Evolutionary conservation across 2,329 filamentous ascomycete genomes (phyloP), one percentile per base, ranked within the genome.

Genomic region (Aureobasidium zeae): DNA sequence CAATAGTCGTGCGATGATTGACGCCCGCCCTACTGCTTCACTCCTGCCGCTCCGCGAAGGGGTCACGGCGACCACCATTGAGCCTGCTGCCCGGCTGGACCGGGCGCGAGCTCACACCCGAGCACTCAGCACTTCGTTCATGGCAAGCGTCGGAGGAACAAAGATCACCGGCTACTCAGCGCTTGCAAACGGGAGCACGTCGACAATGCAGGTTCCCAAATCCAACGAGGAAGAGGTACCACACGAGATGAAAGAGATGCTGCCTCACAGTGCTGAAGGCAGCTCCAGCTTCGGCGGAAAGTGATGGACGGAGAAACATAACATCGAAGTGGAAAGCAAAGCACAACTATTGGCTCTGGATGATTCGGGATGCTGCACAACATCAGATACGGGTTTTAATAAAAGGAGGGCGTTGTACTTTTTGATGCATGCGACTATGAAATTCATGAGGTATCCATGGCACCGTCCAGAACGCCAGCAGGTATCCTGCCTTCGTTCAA

Each of bases 401-500:
- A 19, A 8, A 38, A 13, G 26, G 12, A 20, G 36, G 17, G n/a
- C 19, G 13, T 11, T 16, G 26, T 26, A 17, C 13, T 31, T 31
- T 31, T 31, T 29, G 20, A 9, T 39, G 17, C 36, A 22, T 39
- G 26, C 15, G 7, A n/a, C 15, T 24, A 11, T 8, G 19, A 3
- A 11, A 12, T 29, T 61, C 56, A 61, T 22, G 55, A 59, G 47
- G 58, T 54, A 37, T 61, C 57, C 58, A 60, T 60, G 13, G 39
- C 52, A 36, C 54, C 55, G 8, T 53, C 55, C 29, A 49, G 49
- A 1, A 59, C 49, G 10, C 55, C 57, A 19, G 52, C 37, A 2
- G 89, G 89, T 62, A 96, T 73, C 57, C 84, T 73, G 2, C 91
- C 91, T 63, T 96, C 89, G 50, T 85, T 84, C 52, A 96, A 67